Conservation (phyloP, 805 yeast species). For the Metschnikowia corniflorae region DNA sequence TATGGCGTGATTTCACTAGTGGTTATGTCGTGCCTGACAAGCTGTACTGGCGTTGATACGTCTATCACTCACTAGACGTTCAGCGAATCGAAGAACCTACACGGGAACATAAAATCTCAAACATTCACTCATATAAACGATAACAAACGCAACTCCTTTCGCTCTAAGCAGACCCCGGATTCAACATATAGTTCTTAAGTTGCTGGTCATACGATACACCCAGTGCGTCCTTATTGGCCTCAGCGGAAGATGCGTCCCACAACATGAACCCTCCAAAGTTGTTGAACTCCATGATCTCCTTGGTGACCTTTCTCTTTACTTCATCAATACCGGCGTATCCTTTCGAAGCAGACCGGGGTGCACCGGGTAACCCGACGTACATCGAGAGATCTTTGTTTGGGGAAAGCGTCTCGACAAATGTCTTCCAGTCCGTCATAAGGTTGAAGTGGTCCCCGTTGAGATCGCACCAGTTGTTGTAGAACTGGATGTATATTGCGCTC, state of each 20-base stretch:
- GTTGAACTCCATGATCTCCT: slow-evolving; percentile 11
- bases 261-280: slow-evolving; percentile 69
- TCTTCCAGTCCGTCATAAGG: slow-evolving; percentile 63
- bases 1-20: too few species aligned
- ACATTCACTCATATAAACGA: too few species aligned
- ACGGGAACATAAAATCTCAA: too few species aligned
- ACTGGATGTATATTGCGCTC: slow-evolving; percentile 83
- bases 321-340: slow-evolving; percentile 44
- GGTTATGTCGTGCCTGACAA: too few species aligned
- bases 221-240: slow-evolving; percentile 34
- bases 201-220: slow-evolving; percentile 12
- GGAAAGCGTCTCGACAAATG: slow-evolving; percentile 53
- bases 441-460: slow-evolving; percentile 42
- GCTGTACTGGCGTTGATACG: too few species aligned
- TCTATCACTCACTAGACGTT: too few species aligned
- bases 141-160: too few species aligned
- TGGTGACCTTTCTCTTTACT: slow-evolving; percentile 19
- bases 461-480: slow-evolving; percentile 78
- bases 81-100: too few species aligned
- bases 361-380: slow-evolving; percentile 68
- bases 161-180: neutral
- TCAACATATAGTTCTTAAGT: slow-evolving; percentile 8
- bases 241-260: slow-evolving; percentile 78
- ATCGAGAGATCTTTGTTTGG: slow-evolving; percentile 70
- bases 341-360: slow-evolving; percentile 47